Conservation (phyloP, 2,329 filamentous ascomycete genomes). For the Ceratocystis albifundus region DNA sequence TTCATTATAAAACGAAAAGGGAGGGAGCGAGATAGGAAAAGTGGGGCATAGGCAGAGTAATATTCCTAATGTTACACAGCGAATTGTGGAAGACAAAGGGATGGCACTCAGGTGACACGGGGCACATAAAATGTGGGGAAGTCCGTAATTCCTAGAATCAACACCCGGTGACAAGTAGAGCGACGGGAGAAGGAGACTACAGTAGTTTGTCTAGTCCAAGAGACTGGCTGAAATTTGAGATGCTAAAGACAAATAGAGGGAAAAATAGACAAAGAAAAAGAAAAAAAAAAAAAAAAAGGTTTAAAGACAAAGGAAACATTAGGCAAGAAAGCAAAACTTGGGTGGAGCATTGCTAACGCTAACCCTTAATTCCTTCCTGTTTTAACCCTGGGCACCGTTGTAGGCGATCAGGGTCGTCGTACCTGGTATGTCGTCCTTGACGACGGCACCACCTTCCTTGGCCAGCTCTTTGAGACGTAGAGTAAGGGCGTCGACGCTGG, state of each 20-base stretch:
- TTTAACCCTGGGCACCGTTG: constrained; percentile 35
- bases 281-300: constrained; percentile 7
- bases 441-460: constrained; percentile 34
- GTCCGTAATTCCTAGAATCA: background rate
- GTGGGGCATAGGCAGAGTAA: background rate
- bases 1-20: background rate
- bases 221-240: background rate
- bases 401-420: constrained; percentile 47
- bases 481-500: constrained; percentile 35
- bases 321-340: background rate
- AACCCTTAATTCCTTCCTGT: background rate
- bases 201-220: background rate
- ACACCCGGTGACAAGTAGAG: background rate
- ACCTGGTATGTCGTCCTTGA: constrained; percentile 33
- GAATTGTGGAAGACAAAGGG: constrained; percentile 12
- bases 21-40: background rate
- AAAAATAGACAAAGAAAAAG: constrained; percentile 14
- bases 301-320: constrained; percentile 2
- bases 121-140: background rate
- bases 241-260: constrained; percentile 12
- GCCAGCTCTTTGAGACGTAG: constrained; percentile 44
- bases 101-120: background rate
- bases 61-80: background rate
- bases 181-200: background rate
- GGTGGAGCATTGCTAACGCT: too few species aligned